phyloP scores from a whole-genome alignment of 768 basidiomycete species.

The Naganishia kalamii region DNA sequence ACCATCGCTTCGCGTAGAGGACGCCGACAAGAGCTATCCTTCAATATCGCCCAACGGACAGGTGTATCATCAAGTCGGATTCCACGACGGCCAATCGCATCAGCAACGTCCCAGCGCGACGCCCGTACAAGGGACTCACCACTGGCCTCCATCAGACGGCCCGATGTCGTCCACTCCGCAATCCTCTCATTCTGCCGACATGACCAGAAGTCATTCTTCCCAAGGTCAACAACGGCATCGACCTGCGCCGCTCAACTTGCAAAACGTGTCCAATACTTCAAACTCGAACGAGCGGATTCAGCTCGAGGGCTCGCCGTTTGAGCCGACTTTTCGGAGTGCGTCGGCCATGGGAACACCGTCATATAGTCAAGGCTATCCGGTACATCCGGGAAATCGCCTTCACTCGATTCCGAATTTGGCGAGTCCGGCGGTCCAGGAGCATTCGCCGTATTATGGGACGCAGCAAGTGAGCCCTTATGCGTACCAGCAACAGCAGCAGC shows the following conservation, averaged over 20 bases:
- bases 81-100: background rate
- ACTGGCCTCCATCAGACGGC: background rate
- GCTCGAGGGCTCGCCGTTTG: conserved; percentile 2
- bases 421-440: background rate
- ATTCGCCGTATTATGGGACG: background rate
- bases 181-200: background rate
- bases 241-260: conserved; percentile 1
- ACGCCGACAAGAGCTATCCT: background rate
- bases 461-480: background rate
- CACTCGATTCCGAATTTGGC: conserved; percentile 4
- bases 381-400: background rate
- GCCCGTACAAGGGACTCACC: background rate
- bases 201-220: conserved; percentile 1
- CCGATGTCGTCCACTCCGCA: background rate
- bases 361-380: background rate
- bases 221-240: background rate
- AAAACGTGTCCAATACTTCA: background rate
- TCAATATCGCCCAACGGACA: conserved; percentile 9
- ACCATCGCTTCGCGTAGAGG: conserved; percentile 6
- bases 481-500: background rate
- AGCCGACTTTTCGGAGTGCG: background rate
- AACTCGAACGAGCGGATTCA: conserved; percentile 1
- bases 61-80: background rate
- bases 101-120: background rate
- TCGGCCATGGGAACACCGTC: background rate